A percentile compares a stretch with the other conserved stretches of the same genome.
These are phyloP conservation scores for Huntiella decipiens DNA, from an alignment of 2,329 filamentous ascomycete species.

Conservation along the genomic window DNA sequence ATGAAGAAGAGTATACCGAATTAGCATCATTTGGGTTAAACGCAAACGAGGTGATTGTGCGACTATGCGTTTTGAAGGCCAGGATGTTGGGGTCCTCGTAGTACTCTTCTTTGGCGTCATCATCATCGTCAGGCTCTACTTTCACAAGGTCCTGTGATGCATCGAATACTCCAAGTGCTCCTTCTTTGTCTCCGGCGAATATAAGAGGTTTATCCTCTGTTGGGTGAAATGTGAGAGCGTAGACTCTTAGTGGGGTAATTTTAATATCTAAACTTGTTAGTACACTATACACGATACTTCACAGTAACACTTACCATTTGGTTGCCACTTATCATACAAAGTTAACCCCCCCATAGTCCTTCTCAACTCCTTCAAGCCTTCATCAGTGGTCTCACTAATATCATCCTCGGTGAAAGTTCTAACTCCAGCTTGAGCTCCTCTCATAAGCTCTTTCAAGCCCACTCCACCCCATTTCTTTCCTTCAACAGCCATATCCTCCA, in stretches of 20 bases:
- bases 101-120: slow-evolving; percentile 50
- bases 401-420: slow-evolving; percentile 77
- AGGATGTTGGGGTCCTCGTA: slow-evolving; percentile 59
- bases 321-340: slow-evolving; percentile 68
- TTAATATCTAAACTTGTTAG: slow-evolving; percentile 49
- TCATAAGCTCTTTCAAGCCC: slow-evolving; percentile 38
- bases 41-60: slow-evolving; percentile 72
- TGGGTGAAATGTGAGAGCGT: slow-evolving; percentile 76
- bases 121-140: slow-evolving; percentile 33
- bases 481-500: slow-evolving; percentile 62
- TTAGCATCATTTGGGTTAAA: slow-evolving; percentile 57
- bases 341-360: slow-evolving; percentile 58
- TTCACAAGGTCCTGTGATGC: slow-evolving; percentile 45
- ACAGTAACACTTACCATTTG: slow-evolving; percentile 41
- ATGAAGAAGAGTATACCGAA: slow-evolving; percentile 66
- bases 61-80: slow-evolving; percentile 73
- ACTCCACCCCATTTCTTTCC: slow-evolving; percentile 59
- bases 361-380: slow-evolving; percentile 52
- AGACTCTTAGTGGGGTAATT: slow-evolving; percentile 72
- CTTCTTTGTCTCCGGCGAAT: slow-evolving; percentile 88
- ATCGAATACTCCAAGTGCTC: slow-evolving; percentile 79
- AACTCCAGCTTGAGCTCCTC: slow-evolving; percentile 59
- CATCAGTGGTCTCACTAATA: slow-evolving; percentile 58
- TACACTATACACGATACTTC: background rate
- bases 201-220: slow-evolving; percentile 69